Conservation (phyloP, 176 grass and related monocot genomes). For the Panicum miliaceum region DNA sequence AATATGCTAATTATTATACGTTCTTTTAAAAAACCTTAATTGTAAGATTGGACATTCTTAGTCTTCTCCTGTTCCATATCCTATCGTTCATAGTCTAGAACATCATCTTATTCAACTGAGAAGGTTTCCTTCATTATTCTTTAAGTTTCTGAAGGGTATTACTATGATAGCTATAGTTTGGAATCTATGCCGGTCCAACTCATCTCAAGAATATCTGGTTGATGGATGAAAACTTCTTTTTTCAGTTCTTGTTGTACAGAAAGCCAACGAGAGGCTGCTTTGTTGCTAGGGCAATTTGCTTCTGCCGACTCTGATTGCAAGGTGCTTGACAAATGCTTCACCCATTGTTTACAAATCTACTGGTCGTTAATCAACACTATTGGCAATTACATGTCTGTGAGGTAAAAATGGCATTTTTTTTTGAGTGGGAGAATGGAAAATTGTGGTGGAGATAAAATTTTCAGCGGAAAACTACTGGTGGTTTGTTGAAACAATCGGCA, state of each 20-base stretch:
- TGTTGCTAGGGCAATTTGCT: constrained; percentile 97
- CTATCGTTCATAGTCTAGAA: not conserved
- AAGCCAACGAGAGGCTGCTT: constrained; percentile 99
- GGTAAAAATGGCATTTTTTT: not conserved
- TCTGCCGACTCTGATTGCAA: constrained; percentile 98
- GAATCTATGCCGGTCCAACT: not conserved
- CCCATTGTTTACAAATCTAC: constrained; percentile 2
- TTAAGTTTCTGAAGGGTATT: constrained; percentile 8
- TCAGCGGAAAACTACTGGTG: not conserved
- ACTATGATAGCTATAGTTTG: not conserved
- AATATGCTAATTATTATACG: constrained; percentile 15
- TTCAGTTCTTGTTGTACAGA: constrained; percentile 94
- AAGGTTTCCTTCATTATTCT: constrained; percentile 16
- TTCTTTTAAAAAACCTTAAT: not conserved
- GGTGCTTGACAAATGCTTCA: constrained; percentile 52
- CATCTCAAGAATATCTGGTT: constrained; percentile 31
- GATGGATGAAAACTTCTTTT: constrained; percentile 27
- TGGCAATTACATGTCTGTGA: not conserved
- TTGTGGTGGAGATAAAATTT: not conserved
- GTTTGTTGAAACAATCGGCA: not conserved
- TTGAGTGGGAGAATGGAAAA: not conserved
- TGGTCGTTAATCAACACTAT: not conserved
- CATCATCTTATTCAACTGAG: constrained; percentile 17
- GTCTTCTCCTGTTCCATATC: constrained; percentile 26
- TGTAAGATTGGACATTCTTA: constrained; percentile 13